Conservation (phyloP, 441 rosid genomes). For the Euphorbia schlechtendalii region DNA sequence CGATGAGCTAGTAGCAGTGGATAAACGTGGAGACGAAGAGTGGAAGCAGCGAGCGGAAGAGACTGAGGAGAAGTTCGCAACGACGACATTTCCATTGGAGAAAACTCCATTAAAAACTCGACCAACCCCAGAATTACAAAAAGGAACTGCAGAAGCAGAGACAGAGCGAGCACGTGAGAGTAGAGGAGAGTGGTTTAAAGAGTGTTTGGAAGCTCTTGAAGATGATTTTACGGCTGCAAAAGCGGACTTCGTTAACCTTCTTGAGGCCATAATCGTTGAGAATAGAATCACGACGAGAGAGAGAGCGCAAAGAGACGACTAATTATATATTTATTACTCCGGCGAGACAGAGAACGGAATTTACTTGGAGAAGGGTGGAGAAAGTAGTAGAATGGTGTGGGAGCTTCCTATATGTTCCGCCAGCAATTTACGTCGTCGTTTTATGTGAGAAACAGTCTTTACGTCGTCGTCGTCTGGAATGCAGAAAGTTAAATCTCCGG, state of each 20-base stretch:
- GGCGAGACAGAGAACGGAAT: neutral
- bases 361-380: conserved; percentile 15
- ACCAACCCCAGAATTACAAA: conserved; percentile 13
- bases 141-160: conserved; percentile 14
- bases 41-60: conserved; percentile 27
- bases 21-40: conserved; percentile 40
- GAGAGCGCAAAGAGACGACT: neutral
- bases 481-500: neutral
- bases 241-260: conserved; percentile 32
- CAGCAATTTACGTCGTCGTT: neutral
- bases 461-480: no score
- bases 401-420: neutral
- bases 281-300: neutral
- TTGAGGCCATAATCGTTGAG: conserved; percentile 28
- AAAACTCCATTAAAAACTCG: conserved; percentile 5
- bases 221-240: conserved; percentile 24
- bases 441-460: neutral
- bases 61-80: neutral
- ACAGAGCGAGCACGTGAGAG: conserved; percentile 25
- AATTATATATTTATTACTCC: neutral
- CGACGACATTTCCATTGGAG: conserved; percentile 12
- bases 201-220: conserved; percentile 6
- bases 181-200: conserved; percentile 3
- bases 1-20: conserved; percentile 33
- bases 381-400: conserved; percentile 27